Evolutionary conservation across 306 rosid species (phyloP).

Genomic region (Pachyrhizus erosus): DNA sequence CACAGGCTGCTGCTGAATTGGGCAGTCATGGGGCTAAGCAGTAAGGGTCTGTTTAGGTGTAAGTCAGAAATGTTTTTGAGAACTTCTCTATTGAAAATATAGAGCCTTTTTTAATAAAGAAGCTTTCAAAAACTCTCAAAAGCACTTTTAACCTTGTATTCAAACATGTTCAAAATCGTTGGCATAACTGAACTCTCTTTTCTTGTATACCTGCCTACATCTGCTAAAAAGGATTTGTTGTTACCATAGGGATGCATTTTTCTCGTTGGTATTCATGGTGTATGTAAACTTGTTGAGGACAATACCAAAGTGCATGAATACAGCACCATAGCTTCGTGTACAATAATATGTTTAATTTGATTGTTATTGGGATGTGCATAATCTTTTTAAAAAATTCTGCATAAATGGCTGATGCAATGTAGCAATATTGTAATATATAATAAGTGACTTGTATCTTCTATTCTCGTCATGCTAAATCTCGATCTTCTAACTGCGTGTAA

Average conservation of each 20-base stretch:
- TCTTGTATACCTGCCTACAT: slow-evolving; percentile 9
- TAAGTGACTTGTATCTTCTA: neutral
- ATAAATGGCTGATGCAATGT: neutral
- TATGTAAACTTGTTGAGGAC: neutral
- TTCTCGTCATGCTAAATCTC: neutral
- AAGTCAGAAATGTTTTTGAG: too few relatives aligned
- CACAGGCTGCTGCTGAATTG: slow-evolving; percentile 78
- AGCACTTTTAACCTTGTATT: too few relatives aligned
- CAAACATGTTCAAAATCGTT: too few relatives aligned
- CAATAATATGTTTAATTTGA: neutral
- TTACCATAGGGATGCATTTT: too few relatives aligned
- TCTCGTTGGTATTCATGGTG: too few relatives aligned
- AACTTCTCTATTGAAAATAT: too few relatives aligned
- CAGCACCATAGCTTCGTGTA: neutral
- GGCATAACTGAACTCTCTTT: neutral
- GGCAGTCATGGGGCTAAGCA: slow-evolving; percentile 57
- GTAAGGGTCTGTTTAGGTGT: slow-evolving; percentile 48
- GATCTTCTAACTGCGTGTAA: neutral
- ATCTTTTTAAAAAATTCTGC: neutral
- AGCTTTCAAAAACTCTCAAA: too few relatives aligned
- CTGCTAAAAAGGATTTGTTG: slow-evolving; percentile 1
- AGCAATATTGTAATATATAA: neutral
- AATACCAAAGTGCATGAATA: neutral
- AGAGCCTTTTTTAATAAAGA: too few relatives aligned
- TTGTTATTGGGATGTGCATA: neutral